Evolutionary conservation across 768 basidiomycete genomes (phyloP), one percentile per base, ranked within the genome.

Genomic region (Russula earlei): DNA sequence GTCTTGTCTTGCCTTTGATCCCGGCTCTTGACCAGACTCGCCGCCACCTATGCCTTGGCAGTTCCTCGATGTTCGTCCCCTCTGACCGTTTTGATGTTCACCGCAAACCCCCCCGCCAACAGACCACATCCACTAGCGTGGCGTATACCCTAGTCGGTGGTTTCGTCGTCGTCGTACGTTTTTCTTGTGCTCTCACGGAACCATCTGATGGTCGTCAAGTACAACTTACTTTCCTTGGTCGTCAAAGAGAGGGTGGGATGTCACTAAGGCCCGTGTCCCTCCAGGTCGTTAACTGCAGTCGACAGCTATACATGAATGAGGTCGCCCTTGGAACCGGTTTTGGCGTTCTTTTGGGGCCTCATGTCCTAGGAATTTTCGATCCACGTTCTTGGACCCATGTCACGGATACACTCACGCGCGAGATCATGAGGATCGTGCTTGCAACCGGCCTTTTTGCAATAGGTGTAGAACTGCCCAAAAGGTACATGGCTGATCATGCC

Each of bases 401-500:
- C 34, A 71, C 70, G 36, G 75, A 79, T 64, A 68, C 72, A 4
- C 80, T 99, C 55, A 97, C 94, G 1, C 77, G 91, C 19, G 93
- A 95, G 69, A 71, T 95, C 17, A 93, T 85, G 72, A 78, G 93
- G 9, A 70, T 96, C 33, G 87, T 96, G 48, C 86, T 99, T 43
- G 94, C 86, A 3, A 85, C 88, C 1, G 90, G 91, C 25, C 80
- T 98, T 1, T 99, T 99, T 64, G 89, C 94, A 7, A 91, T 97
- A 31, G 95, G 95, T 2, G 91, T 95, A 24, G 94, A 99, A 67
- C 75, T 98, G 33, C 94, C 95, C 0, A 75, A 80, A 54, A 79
- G 83, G 1, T 97, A 97, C 72, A 82, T 97, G 77, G 74, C 75
- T 24, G 77, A 83, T 27, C 91, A 95, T 64, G 87, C 80, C 40